Evolutionary conservation across 805 yeast species (phyloP), one percentile per base, ranked within the genome.

Genomic region (Teunomyces aglyptinius): DNA sequence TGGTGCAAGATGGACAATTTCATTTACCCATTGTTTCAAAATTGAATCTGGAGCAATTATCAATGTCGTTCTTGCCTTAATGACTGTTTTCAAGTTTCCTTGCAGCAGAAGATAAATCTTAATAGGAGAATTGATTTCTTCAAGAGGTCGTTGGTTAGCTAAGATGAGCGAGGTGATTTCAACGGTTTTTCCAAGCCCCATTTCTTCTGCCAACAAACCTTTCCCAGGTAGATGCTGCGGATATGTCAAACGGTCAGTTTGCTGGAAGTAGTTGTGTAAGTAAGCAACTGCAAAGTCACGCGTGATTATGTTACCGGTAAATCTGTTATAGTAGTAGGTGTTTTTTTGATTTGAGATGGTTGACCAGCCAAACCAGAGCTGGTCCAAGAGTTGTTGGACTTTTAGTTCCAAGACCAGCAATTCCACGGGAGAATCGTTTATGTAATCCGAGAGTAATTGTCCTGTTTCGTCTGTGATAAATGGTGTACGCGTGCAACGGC

Each of bases 101-200:
- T 50, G 66, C 64, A 80, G 45, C 47, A 61, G 54, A 34, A 67
- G 48, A 55, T 66, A 60, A 15, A 64, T 36, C 36, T 61, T 49
- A 5, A 64, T 48, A n/a, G 59, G 56, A 32, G 58, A 60, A 32
- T 68, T 69, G 22, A 68, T 59, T 27, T 72, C 69, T 11, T 16
- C 47, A 3, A 47, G 16, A 0, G 76, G 73, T 12, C 97, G 66
- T 27, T 71, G 82, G 60, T 94, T 85, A 42, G 83, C 58, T 1
- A 82, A 59, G 0, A 86, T 66, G 33, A 92, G 67, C 0, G 96
- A 73, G 2, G 88, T 71, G 11, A 90, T 72, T 61, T 94, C 99
- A 3, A 94, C 82, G 0, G 99, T 92, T 59, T 94, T 94, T 0
- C 99, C 99, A 6, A 94, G 74, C 0, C 99, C 99, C 99, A 94